Conservation (phyloP, 257 asterid genomes). For the Nicotiana tabacum region DNA sequence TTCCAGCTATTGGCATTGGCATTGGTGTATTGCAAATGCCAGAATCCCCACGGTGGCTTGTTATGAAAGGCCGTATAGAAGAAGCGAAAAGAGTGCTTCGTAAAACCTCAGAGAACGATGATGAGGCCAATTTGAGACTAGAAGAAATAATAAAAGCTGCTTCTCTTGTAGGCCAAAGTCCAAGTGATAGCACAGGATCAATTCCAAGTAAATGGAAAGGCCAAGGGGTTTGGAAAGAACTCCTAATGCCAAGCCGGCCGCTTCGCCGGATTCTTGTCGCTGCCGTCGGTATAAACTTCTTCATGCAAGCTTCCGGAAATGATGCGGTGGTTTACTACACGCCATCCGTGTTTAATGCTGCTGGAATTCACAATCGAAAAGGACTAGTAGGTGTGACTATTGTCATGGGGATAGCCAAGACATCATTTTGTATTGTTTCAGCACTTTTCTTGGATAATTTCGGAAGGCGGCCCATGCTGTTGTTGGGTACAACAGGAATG, state of each 20-base stretch:
- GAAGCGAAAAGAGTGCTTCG: constrained; percentile 52
- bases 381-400: constrained; percentile 63
- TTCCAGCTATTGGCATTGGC: constrained; percentile 59
- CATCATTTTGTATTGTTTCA: constrained; percentile 54
- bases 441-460: constrained; percentile 67
- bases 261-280: constrained; percentile 56
- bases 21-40: constrained; percentile 64
- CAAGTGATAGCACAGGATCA: background rate
- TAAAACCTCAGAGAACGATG: constrained; percentile 50
- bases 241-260: constrained; percentile 42
- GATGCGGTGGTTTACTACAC: constrained; percentile 89
- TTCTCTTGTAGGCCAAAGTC: background rate
- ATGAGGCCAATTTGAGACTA: constrained; percentile 51
- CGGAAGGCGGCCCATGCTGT: constrained; percentile 68
- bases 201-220: constrained; percentile 30
- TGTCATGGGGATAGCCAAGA: constrained; percentile 61
- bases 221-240: constrained; percentile 63
- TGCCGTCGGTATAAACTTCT: constrained; percentile 76
- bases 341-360: constrained; percentile 68
- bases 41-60: constrained; percentile 85
- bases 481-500: constrained; percentile 62
- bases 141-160: constrained; percentile 46
- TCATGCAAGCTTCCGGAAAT: constrained; percentile 91
- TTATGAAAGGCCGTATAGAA: constrained; percentile 50
- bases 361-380: constrained; percentile 49